phyloP scores from a whole-genome alignment of 2,329 filamentous ascomycete genomes.

The Cylindrodendrum hubeiense region DNA sequence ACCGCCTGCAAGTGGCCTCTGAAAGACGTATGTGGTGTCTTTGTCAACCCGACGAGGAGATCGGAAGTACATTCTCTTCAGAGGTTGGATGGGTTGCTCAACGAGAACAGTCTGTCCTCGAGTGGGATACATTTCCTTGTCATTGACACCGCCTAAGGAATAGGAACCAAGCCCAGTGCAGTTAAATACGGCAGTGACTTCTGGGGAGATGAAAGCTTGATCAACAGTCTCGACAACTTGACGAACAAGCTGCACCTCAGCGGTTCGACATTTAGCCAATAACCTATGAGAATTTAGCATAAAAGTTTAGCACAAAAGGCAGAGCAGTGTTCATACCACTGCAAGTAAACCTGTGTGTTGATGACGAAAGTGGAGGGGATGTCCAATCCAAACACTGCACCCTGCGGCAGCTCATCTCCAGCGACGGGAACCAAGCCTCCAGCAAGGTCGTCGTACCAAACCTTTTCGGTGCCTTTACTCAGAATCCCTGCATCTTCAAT shows the following conservation, averaged over 20 bases:
- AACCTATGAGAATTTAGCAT: slow-evolving; percentile 56
- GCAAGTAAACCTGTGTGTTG: slow-evolving; percentile 84
- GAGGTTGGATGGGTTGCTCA: slow-evolving; percentile 52
- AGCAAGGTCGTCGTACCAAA: slow-evolving; percentile 57
- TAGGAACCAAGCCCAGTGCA: slow-evolving; percentile 80
- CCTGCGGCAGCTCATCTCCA: slow-evolving; percentile 47
- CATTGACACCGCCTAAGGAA: slow-evolving; percentile 80
- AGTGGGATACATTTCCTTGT: slow-evolving; percentile 75
- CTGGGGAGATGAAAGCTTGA: slow-evolving; percentile 68
- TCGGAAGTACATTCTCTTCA: slow-evolving; percentile 57
- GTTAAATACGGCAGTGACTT: slow-evolving; percentile 74
- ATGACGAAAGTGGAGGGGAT: slow-evolving; percentile 50
- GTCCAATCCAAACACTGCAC: slow-evolving; percentile 51
- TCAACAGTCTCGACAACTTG: slow-evolving; percentile 72
- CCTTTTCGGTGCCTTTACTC: slow-evolving; percentile 50
- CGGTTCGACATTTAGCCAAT: slow-evolving; percentile 76
- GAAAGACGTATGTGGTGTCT: slow-evolving; percentile 2
- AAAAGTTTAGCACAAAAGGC: too few species aligned
- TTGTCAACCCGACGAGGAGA: slow-evolving; percentile 42
- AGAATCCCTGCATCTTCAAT: slow-evolving; percentile 60
- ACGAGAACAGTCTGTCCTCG: slow-evolving; percentile 57
- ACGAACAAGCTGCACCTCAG: slow-evolving; percentile 73
- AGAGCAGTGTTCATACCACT: slow-evolving; percentile 62
- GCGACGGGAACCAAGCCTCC: slow-evolving; percentile 48
- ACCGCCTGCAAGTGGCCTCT: neutral